Base-by-base conservation (phyloP, 2,329 filamentous ascomycete species). In the Aspergillus melleus region DNA sequence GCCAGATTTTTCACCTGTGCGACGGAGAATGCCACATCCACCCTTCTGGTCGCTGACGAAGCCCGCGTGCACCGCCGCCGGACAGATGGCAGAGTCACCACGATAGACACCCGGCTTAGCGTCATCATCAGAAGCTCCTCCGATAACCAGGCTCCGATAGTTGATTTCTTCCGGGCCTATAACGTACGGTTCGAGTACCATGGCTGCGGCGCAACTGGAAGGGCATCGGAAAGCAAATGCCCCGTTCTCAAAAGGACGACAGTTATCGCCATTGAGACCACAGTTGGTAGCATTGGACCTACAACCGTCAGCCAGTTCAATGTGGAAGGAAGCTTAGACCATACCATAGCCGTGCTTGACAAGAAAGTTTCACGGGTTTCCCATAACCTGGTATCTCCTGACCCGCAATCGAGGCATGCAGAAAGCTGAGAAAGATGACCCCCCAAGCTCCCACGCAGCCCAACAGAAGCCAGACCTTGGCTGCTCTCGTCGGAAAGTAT, bases 21-120 rank as follows among this genome's bases (percentile, higher is more conserved):
- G 77, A 6, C 77, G 76, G 19, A 87, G 67, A 3, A 85, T 81
- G 51, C 84, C 85, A 64, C 84, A 86, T 2, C 85, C 85, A 36
- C 85, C 85, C 19, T 77, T 76, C 2, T 74, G 70, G 64, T 86
- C 78, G 54, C 74, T 79, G 64, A 86, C 80, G 65, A 86, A 78
- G 29, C 85, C 85, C 20, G 85, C 82, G 69, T 88, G 85, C 20
- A 87, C 79, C 46, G 85, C 85, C 3, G 84, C 81, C 16, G 79
- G 81, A 65, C 85, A 88, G 60, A 88, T 84, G 70, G 84, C 86
- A 2, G 84, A 86, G 68, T 88, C 85, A 19, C 81, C 83, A 14
- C 85, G 82, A 66, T 87, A 88, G 57, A 81, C 74, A 1, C 80
- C 77, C 57, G 77, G 76, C 4, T 76, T 71, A 5, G 77, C 73